Base-by-base conservation (phyloP, 352 stramenopile species). In the Globisporangium sylvaticum region DNA sequence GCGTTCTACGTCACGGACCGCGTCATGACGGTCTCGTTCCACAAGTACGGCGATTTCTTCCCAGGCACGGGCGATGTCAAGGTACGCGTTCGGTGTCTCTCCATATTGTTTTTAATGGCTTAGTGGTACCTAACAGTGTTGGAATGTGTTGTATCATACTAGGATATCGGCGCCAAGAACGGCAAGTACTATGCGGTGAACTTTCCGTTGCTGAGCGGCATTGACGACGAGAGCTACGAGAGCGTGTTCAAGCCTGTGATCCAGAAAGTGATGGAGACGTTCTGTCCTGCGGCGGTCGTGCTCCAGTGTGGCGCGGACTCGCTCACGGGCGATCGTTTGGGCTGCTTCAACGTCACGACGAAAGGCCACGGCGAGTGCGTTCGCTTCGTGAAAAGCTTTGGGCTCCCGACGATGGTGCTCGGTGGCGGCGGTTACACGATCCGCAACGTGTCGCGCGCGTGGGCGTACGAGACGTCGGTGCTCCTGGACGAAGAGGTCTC, bases 1-100 rank as follows among this genome's bases (percentile, higher is more conserved):
- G 98, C 98, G 22, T 99, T 99, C 73, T 99, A 99, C 84, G 93
- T 90, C 20, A 99, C 97, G 56, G 98, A 99, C 77, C 90, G 96
- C 52, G 96, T 99, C 58, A 99, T 99, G 95, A 99, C 97, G 2
- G 92, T 92, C 59, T 98, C 91, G 20, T 99, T 99, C 78, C 98
- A 99, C 83, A 99, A 99, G 81, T 99, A 98, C 77, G 97, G 97
- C 29, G 97, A 99, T 70, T 99, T 98, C 71, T 99, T 99, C 75
- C 98, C 98, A 1, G 97, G 97, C 56, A 99, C 98, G 14, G 79
- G 83, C 25, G 86, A 89, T 65, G 80, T 92, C 66, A 87, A 96
- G 18, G 42, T 50, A 50, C 37, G 1, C 12, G 34, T 10, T 42
- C 34, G 14, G 4, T 44, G 4, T 44, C 4, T 15, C 37, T 18